A percentile compares a stretch with the other conserved stretches of the same genome.
Evolutionary conservation across 2,329 filamentous ascomycete genomes (phyloP).

Genomic region (Colletotrichum sp.): DNA sequence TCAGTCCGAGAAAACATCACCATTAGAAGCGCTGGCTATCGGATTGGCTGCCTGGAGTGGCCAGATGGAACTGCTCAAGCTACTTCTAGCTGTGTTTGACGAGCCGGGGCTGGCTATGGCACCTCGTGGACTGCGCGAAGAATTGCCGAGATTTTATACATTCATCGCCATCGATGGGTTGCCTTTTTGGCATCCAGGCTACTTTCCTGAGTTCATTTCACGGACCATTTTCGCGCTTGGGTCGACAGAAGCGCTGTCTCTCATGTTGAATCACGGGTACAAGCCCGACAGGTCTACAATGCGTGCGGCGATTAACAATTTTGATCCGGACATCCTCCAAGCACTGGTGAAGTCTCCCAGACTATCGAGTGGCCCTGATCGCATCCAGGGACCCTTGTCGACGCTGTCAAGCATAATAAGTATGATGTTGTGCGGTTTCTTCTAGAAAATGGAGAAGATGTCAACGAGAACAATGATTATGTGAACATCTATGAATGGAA

Average conservation of each 20-base stretch:
- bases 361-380: rapidly evolving
- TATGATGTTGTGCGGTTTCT: neutral
- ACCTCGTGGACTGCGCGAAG: too few species aligned
- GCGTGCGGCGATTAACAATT: neutral
- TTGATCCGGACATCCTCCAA: neutral
- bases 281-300: neutral
- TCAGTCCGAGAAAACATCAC: neutral
- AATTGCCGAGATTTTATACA: too few species aligned
- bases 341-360: neutral
- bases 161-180: too few species aligned
- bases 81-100: neutral
- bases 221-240: neutral
- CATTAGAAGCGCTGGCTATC: neutral
- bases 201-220: too few species aligned
- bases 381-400: neutral
- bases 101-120: rapidly evolving
- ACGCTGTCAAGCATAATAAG: too few species aligned
- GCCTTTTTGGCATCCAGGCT: too few species aligned
- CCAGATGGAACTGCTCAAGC: neutral
- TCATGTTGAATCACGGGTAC: neutral
- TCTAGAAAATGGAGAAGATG: neutral
- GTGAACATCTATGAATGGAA: neutral
- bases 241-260: neutral
- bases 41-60: neutral
- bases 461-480: neutral